Evolutionary conservation across 176 grass and related monocot genomes (phyloP), one percentile per base, ranked within the genome.

Genomic region (Poa pratensis): DNA sequence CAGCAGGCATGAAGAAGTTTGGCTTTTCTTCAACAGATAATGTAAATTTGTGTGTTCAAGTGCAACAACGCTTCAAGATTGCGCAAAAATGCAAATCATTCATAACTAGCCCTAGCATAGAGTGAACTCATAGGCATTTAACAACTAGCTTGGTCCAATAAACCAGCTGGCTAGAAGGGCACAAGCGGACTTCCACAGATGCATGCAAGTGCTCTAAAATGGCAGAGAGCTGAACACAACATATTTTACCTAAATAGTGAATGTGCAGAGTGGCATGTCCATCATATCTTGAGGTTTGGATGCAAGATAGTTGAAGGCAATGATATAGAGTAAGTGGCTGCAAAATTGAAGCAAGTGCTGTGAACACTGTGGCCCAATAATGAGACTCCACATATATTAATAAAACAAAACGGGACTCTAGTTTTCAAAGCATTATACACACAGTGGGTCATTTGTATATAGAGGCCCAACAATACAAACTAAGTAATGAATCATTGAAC

Each of bases 191-290:
- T 65, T 49, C 30, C 28, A 75, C 2, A 55, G 15, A 77, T 35
- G 35, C 13, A 73, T 48, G 19, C 9, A 58, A 80, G 26, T 58
- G 84, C 14, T 84, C 20, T 18, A 75, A 77, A 11, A 75, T 51
- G 58, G 30, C 65, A 82, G 45, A 82, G 12, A 82, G 37, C 57
- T 82, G 17, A 9, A 19, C 24, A 58, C 22, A 64, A 89, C 27
- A 83, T n/a, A 64, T 55, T 19, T 85, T 94, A 98, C 96, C 96
- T 98, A 98, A 94, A 88, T 98, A 98, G 77, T 98, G 96, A 89
- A 98, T 91, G 52, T 53, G 24, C 48, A 98, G 84, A 63, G 76
- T 88, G 54, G 85, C 73, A 72, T 77, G 71, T 10, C 55, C 79
- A 88, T 89, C 79, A 75, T 77, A 76, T 89, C 75, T 86, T 81